Base-by-base conservation (phyloP, 345 rosid species). In the Draba incana region DNA sequence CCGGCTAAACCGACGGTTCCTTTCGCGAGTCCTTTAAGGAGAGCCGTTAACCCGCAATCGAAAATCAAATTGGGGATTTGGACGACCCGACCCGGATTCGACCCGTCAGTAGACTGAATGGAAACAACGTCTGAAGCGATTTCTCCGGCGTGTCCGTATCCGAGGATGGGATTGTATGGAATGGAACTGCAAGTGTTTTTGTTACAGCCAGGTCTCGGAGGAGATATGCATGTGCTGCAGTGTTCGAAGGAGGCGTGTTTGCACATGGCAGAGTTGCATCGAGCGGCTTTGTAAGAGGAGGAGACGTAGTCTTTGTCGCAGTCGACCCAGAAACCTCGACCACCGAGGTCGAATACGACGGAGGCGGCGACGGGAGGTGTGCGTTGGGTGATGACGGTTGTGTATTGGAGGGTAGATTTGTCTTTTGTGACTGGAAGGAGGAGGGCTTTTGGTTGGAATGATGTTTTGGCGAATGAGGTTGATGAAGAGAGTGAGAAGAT, bases 381-480 rank as follows among this genome's bases (percentile, higher is more conserved):
- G 37, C 96, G 74, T 65, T 84, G 93, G 37, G 62, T 61, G 27
- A 91, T 71, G 9, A 66, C 59, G 42, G 96, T 82, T 10, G 81
- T 39, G 70, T 86, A 86, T 76, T 86, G 95, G 69, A 74, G 87
- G 10, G 97, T 78, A 2, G 85, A 50, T 6, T 82, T 64, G 62
- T 91, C 96, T 72, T 84, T 85, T 5, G 84, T 57, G 15, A 91
- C 81, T 0, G 91, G 89, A 23, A 85, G 67, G 28, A 85, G 60
- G 0, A 91, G 81, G 7, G 93, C 96, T 50, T 72, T 78, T 10
- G 89, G 97, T 7, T 89, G 85, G 75, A 82, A 81, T 4, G 95
- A 85, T 68, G 69, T 62, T 45, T 79, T 80, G 30, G 88, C 85
- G 7, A 42, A 20, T 15, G 84, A 60, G 43, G 20, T 20, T 20